These are phyloP conservation scores for Podochytrium sp. DNA, from an alignment of 192 early-diverging fungal species.

Conservation along the genomic window DNA sequence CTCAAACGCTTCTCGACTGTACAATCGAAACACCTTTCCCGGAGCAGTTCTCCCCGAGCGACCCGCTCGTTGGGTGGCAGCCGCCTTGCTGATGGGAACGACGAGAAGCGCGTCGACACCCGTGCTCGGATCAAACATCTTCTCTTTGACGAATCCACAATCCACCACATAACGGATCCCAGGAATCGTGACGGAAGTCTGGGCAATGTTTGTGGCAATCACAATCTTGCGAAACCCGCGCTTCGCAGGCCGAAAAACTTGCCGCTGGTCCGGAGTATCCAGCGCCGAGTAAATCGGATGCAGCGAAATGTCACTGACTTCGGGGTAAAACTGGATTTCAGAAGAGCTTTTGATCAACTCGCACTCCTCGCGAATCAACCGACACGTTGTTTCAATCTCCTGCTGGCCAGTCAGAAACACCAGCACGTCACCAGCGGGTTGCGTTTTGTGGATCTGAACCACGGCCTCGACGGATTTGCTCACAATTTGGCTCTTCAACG, in stretches of 20 bases:
- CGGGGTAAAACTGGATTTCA: constrained; percentile 17
- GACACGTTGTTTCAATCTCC: constrained; percentile 64
- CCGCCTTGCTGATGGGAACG: constrained; percentile 60
- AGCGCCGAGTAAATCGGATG: constrained; percentile 75
- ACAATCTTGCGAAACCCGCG: constrained; percentile 55
- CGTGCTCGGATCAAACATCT: constrained; percentile 57
- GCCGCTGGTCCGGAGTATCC: constrained; percentile 69
- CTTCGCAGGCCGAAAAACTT: constrained; percentile 49
- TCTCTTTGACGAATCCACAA: constrained; percentile 66
- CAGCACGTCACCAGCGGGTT: constrained; percentile 48
- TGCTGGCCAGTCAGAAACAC: constrained; percentile 65
- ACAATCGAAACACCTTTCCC: constrained; percentile 66
- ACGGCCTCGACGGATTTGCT: constrained; percentile 56
- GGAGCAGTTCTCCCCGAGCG: constrained; percentile 57
- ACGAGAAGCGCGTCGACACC: constrained; percentile 58
- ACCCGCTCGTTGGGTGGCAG: constrained; percentile 66
- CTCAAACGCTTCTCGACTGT: constrained; percentile 58
- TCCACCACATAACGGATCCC: constrained; percentile 69
- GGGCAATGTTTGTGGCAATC: constrained; percentile 65
- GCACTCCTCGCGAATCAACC: constrained; percentile 54
- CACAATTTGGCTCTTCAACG: constrained; percentile 46
- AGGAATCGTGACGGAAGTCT: constrained; percentile 66
- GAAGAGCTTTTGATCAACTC: constrained; percentile 7
- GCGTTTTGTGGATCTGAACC: constrained; percentile 61
- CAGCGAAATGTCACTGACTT: constrained; percentile 48